phyloP scores from a whole-genome alignment of 2,329 filamentous ascomycete genomes.

The Fusarium nurragi region DNA sequence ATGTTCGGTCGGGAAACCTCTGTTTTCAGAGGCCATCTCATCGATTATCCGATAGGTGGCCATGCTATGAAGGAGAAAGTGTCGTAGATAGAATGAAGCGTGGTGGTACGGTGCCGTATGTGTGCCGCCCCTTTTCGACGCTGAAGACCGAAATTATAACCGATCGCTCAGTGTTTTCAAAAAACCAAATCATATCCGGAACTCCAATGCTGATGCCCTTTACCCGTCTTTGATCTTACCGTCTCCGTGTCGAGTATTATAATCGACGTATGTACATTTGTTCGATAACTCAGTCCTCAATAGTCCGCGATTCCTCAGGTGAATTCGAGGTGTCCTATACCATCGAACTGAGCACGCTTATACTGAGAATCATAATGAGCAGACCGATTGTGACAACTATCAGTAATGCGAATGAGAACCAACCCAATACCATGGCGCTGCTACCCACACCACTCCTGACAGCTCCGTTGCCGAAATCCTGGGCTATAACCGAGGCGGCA shows the following conservation, averaged over 20 bases:
- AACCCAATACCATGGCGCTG: conserved; percentile 94
- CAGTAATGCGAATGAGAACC: conserved; percentile 93
- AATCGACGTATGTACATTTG: conserved; percentile 41
- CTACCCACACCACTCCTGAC: conserved; percentile 90
- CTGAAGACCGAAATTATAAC: conserved; percentile 40
- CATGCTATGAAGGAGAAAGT: background rate
- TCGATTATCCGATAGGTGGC: conserved; percentile 5
- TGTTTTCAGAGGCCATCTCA: conserved; percentile 32
- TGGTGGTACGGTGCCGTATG: conserved; percentile 19
- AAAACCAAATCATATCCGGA: conserved; percentile 41
- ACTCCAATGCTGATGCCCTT: conserved; percentile 51
- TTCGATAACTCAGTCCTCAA: conserved; percentile 29
- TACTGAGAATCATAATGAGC: conserved; percentile 96
- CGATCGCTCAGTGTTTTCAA: conserved; percentile 34
- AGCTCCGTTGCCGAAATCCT: conserved; percentile 90
- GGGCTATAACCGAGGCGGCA: conserved; percentile 90
- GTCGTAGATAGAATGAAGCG: conserved; percentile 10
- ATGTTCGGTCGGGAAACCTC: conserved; percentile 9
- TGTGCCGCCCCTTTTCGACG: conserved; percentile 30
- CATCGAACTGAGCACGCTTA: conserved; percentile 77
- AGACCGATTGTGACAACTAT: conserved; percentile 96
- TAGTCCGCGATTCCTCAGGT: conserved; percentile 26
- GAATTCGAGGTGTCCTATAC: conserved; percentile 43
- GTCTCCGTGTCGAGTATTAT: conserved; percentile 22
- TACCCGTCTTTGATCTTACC: conserved; percentile 38